Conservation (phyloP, 805 yeast genomes). For the Metschnikowia cerradonensis region DNA sequence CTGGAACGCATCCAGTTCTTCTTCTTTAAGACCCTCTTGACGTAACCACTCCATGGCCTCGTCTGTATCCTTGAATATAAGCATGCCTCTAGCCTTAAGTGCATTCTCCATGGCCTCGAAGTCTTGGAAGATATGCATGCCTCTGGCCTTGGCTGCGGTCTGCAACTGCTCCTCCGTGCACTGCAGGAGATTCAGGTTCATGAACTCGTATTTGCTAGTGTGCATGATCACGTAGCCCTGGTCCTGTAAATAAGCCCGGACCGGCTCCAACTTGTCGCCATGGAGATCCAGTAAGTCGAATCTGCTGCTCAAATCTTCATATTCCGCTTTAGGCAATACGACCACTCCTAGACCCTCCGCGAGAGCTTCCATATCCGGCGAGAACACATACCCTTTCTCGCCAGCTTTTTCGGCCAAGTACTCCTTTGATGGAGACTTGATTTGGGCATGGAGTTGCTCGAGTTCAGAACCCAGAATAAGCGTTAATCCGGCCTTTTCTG, state of each 20-base stretch:
- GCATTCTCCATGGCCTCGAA: not conserved
- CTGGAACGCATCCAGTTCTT: not conserved
- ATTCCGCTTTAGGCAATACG: conserved; percentile 5
- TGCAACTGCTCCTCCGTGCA: conserved; percentile 1
- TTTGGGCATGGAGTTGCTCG: not conserved
- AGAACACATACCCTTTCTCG: not conserved
- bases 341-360: conserved; percentile 1
- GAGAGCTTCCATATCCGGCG: conserved; percentile 1
- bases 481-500: conserved; percentile 4
- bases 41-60: not conserved
- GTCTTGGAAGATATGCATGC: not conserved
- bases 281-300: conserved; percentile 1
- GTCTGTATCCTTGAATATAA: not conserved
- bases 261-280: not conserved
- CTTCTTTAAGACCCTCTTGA: not conserved
- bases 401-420: conserved; percentile 2
- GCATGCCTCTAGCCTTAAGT: not conserved
- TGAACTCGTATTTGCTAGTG: conserved; percentile 2
- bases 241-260: not conserved
- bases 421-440: conserved; percentile 3
- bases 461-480: conserved; percentile 6
- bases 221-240: conserved; percentile 2
- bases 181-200: conserved; percentile 1
- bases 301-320: not conserved
- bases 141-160: not conserved